These are phyloP conservation scores for Grosmannia penicillata DNA, from an alignment of 2,329 filamentous ascomycete genomes.

Conservation along the genomic window DNA sequence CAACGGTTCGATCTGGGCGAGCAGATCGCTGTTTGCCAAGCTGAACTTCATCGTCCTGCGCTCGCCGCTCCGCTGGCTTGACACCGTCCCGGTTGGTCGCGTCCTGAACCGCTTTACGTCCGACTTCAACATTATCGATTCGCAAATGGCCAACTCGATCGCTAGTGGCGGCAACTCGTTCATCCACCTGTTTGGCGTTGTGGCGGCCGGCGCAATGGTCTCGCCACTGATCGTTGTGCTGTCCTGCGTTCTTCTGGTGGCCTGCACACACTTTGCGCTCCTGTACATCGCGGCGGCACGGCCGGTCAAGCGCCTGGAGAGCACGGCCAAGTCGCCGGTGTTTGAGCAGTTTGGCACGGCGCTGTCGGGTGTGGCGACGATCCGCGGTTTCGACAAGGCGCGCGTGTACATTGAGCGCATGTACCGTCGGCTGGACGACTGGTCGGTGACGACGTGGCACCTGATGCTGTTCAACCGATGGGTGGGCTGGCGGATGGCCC, in stretches of 20 bases:
- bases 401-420: conserved; percentile 54
- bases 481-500: conserved; percentile 58
- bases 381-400: conserved; percentile 59
- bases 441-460: conserved; percentile 50
- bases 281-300: conserved; percentile 56
- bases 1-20: conserved; percentile 51
- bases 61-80: conserved; percentile 64
- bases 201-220: conserved; percentile 52
- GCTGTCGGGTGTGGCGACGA: conserved; percentile 57
- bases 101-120: conserved; percentile 66
- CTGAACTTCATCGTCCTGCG: conserved; percentile 54
- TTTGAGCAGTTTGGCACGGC: conserved; percentile 68
- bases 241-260: conserved; percentile 38
- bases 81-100: conserved; percentile 63
- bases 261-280: conserved; percentile 43
- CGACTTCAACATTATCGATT: conserved; percentile 64
- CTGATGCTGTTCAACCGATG: conserved; percentile 62
- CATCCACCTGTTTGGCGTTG: conserved; percentile 48
- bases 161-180: conserved; percentile 43
- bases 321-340: conserved; percentile 61
- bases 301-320: conserved; percentile 65
- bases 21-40: conserved; percentile 50
- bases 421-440: conserved; percentile 54
- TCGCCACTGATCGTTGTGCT: conserved; percentile 52
- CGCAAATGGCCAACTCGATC: conserved; percentile 47